phyloP scores from a whole-genome alignment of 2,329 filamentous ascomycete genomes.

The Monilinia fructicola region DNA sequence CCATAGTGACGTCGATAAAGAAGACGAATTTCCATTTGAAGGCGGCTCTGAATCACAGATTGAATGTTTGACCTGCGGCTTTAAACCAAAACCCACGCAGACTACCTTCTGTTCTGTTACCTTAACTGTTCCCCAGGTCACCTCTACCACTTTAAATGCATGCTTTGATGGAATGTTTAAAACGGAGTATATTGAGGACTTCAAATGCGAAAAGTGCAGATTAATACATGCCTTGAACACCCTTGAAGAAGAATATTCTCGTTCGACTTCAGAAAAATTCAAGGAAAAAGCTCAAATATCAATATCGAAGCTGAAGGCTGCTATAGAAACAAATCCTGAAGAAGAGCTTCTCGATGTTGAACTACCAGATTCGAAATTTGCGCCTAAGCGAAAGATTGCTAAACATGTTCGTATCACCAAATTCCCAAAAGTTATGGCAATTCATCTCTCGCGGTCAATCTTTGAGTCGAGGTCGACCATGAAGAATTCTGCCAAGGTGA shows the following conservation, averaged over 20 bases:
- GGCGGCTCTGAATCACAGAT: constrained; percentile 92
- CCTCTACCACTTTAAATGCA: constrained; percentile 74
- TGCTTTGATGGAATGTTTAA: constrained; percentile 96
- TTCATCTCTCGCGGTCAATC: constrained; percentile 91
- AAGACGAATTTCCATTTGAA: constrained; percentile 86
- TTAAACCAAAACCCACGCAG: constrained; percentile 79
- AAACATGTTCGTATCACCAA: constrained; percentile 82
- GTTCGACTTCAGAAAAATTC: constrained; percentile 53
- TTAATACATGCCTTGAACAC: constrained; percentile 73
- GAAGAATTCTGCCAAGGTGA: constrained; percentile 92
- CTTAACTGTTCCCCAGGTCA: constrained; percentile 82
- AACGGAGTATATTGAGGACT: constrained; percentile 94
- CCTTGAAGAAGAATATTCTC: constrained; percentile 58
- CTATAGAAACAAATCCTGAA: constrained; percentile 81
- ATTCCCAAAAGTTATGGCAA: constrained; percentile 86
- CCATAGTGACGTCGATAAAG: constrained; percentile 41
- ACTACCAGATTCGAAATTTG: constrained; percentile 70
- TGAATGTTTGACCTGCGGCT: constrained; percentile 85
- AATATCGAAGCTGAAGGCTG: constrained; percentile 64
- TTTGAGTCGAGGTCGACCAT: constrained; percentile 77
- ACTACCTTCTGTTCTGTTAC: constrained; percentile 92
- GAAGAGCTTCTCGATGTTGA: constrained; percentile 67
- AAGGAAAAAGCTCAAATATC: constrained; percentile 54
- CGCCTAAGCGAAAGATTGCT: constrained; percentile 80
- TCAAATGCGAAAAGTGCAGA: constrained; percentile 90